These are phyloP conservation scores for Lentinus tigrinus DNA, from an alignment of 768 basidiomycete genomes.

Conservation along the genomic window DNA sequence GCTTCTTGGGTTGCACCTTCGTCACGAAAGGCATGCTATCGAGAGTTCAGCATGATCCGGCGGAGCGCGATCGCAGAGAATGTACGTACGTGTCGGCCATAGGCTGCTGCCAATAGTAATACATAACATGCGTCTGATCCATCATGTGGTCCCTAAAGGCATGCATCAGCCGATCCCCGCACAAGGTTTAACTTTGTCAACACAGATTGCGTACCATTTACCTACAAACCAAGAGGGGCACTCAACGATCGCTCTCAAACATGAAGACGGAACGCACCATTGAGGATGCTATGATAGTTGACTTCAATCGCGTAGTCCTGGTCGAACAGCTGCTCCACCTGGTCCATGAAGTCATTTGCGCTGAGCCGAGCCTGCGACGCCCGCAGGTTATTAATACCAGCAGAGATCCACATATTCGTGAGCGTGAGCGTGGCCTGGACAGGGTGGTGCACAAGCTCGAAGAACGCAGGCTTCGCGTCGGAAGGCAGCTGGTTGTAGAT, in stretches of 20 bases:
- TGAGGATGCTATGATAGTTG: conserved; percentile 56
- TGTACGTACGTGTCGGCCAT: conserved; percentile 54
- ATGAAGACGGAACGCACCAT: conserved; percentile 37
- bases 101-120: conserved; percentile 73
- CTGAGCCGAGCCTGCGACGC: conserved; percentile 64
- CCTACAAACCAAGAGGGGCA: conserved; percentile 29
- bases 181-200: neutral
- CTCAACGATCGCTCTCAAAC: neutral
- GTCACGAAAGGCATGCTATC: conserved; percentile 52
- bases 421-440: conserved; percentile 58
- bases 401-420: conserved; percentile 55
- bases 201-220: conserved; percentile 63
- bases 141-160: conserved; percentile 46
- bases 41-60: neutral
- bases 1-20: conserved; percentile 52
- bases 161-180: neutral
- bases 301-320: conserved; percentile 60
- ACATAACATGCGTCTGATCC: conserved; percentile 69
- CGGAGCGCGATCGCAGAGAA: neutral
- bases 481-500: conserved; percentile 54
- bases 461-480: conserved; percentile 57
- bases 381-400: conserved; percentile 59
- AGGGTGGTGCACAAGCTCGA: conserved; percentile 70
- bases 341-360: conserved; percentile 55
- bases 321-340: conserved; percentile 57